Conservation (phyloP, 106 monocot genomes). For the Acorus gramineus region DNA sequence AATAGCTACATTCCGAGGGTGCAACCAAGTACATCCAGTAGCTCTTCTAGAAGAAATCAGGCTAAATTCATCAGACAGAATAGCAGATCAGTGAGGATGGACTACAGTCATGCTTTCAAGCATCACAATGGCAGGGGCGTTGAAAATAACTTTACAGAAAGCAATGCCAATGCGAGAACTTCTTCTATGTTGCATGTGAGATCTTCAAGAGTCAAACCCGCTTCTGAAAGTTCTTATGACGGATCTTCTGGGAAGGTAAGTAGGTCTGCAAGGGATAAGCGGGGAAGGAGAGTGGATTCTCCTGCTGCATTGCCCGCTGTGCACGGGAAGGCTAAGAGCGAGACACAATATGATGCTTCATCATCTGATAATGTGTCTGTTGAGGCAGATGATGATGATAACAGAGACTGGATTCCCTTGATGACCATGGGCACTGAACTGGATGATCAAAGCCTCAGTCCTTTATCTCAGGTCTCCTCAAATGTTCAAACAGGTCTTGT, state of each 20-base stretch:
- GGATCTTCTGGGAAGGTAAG: constrained; percentile 23
- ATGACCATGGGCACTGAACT: constrained; percentile 19
- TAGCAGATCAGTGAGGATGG: constrained; percentile 12
- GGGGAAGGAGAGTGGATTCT: constrained; percentile 39
- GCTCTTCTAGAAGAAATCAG: constrained; percentile 16
- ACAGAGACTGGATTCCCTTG: constrained; percentile 24
- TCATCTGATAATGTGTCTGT: constrained; percentile 28
- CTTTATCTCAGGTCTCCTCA: constrained; percentile 7
- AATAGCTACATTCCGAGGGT: constrained; percentile 18
- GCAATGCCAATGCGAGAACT: constrained; percentile 18
- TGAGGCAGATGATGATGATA: constrained; percentile 30
- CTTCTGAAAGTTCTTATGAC: constrained; percentile 39
- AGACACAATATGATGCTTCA: constrained; percentile 37
- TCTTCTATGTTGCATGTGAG: constrained; percentile 21
- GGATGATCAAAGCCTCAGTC: constrained; percentile 18
- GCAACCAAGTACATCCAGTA: constrained; percentile 19
- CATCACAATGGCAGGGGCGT: constrained; percentile 19
- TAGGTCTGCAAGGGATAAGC: constrained; percentile 44
- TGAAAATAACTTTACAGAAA: constrained; percentile 21
- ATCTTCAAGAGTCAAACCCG: constrained; percentile 36
- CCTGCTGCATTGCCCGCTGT: constrained; percentile 6
- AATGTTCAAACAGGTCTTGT: constrained; percentile 17
- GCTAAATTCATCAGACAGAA: constrained; percentile 30
- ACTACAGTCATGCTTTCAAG: constrained; percentile 19
- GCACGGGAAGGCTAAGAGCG: constrained; percentile 29